Evolutionary conservation across 371 early-diverging fungal species (phyloP).

Genomic region (Saksenaea vasiformis): DNA sequence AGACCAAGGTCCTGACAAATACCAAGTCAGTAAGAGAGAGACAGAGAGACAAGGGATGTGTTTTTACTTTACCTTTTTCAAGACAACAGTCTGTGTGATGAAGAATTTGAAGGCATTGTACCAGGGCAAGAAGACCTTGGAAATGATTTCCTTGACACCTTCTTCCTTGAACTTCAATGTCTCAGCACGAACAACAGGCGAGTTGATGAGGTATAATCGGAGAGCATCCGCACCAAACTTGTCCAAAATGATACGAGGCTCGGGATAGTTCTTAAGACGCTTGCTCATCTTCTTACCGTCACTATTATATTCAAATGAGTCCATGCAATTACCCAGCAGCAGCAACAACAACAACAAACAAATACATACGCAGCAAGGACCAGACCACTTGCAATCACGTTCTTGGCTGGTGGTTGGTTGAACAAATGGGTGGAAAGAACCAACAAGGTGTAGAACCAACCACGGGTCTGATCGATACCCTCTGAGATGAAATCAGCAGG

Average conservation of each 20-base stretch:
- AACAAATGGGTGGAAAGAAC: constrained; percentile 99
- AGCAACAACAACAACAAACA: too few species aligned
- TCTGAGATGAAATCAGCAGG: constrained; percentile 99
- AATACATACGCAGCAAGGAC: constrained; percentile 87
- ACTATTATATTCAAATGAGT: constrained; percentile 25
- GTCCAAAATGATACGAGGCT: constrained; percentile 88
- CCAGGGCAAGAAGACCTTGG: constrained; percentile 98
- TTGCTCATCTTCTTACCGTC: constrained; percentile 99
- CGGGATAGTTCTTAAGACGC: constrained; percentile 99
- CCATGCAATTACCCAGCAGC: too few species aligned
- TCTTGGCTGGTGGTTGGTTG: constrained; percentile 98
- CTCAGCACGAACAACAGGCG: constrained; percentile 99
- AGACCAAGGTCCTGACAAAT: constrained; percentile 62
- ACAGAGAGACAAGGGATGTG: too few species aligned
- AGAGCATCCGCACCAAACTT: constrained; percentile 98
- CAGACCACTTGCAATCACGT: constrained; percentile 99
- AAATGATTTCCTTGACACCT: constrained; percentile 97
- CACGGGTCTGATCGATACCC: constrained; percentile 99
- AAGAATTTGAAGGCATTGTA: constrained; percentile 99
- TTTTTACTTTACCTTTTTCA: constrained; percentile 74
- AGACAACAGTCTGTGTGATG: constrained; percentile 82
- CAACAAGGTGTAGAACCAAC: constrained; percentile 99
- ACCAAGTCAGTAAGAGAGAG: neutral
- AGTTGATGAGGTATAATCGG: constrained; percentile 97
- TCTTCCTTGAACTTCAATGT: constrained; percentile 97